Conservation (phyloP, 768 basidiomycete genomes). For the Psilocybe tampanensis region DNA sequence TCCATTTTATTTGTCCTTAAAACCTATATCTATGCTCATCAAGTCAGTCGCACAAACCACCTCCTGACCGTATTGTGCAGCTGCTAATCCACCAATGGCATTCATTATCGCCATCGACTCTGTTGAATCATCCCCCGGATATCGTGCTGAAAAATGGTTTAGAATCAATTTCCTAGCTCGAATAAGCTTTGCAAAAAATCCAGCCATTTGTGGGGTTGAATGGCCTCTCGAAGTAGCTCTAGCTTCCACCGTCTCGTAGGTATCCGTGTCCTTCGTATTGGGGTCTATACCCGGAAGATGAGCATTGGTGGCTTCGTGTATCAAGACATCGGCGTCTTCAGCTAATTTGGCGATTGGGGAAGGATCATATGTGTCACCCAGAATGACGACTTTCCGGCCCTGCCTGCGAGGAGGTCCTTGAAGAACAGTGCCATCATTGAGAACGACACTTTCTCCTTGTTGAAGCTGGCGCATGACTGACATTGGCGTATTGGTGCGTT, state of each 20-base stretch:
- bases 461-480: constrained; percentile 68
- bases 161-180: constrained; percentile 65
- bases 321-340: constrained; percentile 65
- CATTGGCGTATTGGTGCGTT: constrained; percentile 70
- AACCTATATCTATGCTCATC: constrained; percentile 65
- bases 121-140: constrained; percentile 64
- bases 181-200: constrained; percentile 70
- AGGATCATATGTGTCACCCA: constrained; percentile 87
- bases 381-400: constrained; percentile 77
- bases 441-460: constrained; percentile 59
- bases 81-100: constrained; percentile 61
- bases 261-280: constrained; percentile 61
- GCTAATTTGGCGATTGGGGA: constrained; percentile 66
- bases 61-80: constrained; percentile 50
- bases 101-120: constrained; percentile 60
- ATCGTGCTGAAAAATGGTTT: constrained; percentile 87
- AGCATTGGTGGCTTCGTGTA: constrained; percentile 93
- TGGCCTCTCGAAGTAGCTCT: constrained; percentile 80
- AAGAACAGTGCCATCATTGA: constrained; percentile 74
- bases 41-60: constrained; percentile 76
- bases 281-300: constrained; percentile 68
- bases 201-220: constrained; percentile 92
- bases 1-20: constrained; percentile 28
- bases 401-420: constrained; percentile 64
- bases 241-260: constrained; percentile 59